These are phyloP conservation scores for Calonectria honghensis DNA, from an alignment of 2,329 filamentous ascomycete genomes.

Conservation along the genomic window DNA sequence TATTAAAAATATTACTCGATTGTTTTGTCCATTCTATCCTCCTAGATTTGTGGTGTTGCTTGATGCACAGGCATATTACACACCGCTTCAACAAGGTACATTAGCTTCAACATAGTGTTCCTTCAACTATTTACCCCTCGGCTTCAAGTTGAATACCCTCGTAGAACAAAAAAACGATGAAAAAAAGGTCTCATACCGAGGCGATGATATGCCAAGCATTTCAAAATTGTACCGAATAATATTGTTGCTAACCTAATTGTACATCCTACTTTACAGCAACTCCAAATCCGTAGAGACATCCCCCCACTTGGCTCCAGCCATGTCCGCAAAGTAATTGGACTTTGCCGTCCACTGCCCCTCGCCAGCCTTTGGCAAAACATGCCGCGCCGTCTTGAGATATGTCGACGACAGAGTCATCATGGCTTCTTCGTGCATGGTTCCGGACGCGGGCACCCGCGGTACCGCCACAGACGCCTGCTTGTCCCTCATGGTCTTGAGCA, in stretches of 20 bases:
- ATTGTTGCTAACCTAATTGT: background rate
- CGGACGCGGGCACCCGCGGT: constrained; percentile 57
- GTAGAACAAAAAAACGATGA: background rate
- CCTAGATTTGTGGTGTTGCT: background rate
- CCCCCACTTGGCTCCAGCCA: constrained; percentile 56
- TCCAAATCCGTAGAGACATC: constrained; percentile 53
- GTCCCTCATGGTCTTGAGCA: constrained; percentile 70
- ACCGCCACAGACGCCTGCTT: constrained; percentile 64
- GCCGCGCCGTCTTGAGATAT: constrained; percentile 67
- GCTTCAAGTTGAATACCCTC: background rate
- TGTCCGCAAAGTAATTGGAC: constrained; percentile 55
- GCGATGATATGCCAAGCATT: background rate
- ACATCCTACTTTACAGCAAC: constrained; percentile 29
- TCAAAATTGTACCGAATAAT: background rate
- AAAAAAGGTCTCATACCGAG: background rate
- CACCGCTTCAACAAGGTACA: background rate
- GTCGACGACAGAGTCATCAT: constrained; percentile 69
- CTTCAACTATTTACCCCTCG: background rate
- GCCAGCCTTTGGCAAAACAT: constrained; percentile 68
- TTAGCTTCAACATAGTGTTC: background rate
- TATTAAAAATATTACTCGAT: background rate
- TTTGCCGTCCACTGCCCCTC: constrained; percentile 58
- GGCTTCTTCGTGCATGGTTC: constrained; percentile 51
- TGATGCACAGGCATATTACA: background rate
- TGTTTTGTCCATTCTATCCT: background rate